Base-by-base conservation (phyloP, 1,284 basidiomycete genomes). In the Coniferiporia sulphurascens region DNA sequence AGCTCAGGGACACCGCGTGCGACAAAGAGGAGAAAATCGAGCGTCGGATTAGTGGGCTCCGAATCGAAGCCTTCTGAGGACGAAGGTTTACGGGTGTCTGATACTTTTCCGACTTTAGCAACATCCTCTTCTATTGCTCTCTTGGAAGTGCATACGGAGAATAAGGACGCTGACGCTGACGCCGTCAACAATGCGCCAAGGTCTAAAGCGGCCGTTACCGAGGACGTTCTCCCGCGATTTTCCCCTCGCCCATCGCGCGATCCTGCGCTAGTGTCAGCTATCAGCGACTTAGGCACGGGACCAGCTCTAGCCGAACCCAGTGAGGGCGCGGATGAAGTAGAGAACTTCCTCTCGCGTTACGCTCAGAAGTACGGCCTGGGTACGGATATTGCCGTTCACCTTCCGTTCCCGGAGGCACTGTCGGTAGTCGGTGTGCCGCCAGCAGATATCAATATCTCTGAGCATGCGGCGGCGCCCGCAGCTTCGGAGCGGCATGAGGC, bases 321-420 rank as follows among this genome's bases (percentile, higher is more conserved):
- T 19, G 50, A 58, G 46, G 43, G 27, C 13, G 10, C 48, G 38
- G 51, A 58, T 35, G 56, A 58, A 34, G 56, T 58, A 21, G 50
- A 58, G 22, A 49, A 58, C 43, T 58, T 58, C 51, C 56, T 58
- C 50, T 52, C 44, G 56, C 56, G 56, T 38, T 52, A 52, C 46
- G 56, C 56, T n/a, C 52, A 58, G 32, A 58, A 52, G 51, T 58
- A 52, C 34, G 50, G 50, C 3, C 13, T 50, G 22, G 41, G n/a
- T 8, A 9, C 21, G 5, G 43, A 46, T 21, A 10, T 48, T 58
- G 19, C 56, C 36, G 50, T 19, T 6, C 27, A 8, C 21, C 21
- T 32, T 35, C 21, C 53, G 19, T 15, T 34, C 21, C 15, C 44
- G 44, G 17, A 46, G 44, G 44, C 44, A 8, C 38, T 41, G 15